Evolutionary conservation across 2,329 filamentous ascomycete genomes (phyloP).

Genomic region (Fusarium sp.): DNA sequence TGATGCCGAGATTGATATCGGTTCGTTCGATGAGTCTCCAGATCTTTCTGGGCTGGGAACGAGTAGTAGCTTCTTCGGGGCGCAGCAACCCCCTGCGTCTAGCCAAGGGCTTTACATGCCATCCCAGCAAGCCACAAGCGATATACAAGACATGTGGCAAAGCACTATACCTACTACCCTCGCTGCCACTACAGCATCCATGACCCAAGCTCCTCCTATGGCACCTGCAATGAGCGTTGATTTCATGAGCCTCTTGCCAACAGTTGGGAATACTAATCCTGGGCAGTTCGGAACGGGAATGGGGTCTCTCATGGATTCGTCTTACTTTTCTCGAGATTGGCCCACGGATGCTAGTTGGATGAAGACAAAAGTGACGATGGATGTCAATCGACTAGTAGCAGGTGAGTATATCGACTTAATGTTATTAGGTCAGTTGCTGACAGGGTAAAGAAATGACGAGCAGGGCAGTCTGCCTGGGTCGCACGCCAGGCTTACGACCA

Average conservation of each 20-base stretch:
- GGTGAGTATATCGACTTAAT: slow-evolving; percentile 46
- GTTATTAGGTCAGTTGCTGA: background rate
- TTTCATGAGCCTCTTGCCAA: slow-evolving; percentile 19
- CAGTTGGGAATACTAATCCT: background rate
- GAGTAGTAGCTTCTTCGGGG: slow-evolving; percentile 29
- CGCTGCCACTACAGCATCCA: slow-evolving; percentile 17
- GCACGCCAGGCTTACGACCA: slow-evolving; percentile 55
- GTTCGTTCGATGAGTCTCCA: slow-evolving; percentile 51
- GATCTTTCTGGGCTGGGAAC: slow-evolving; percentile 9
- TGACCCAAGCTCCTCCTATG: slow-evolving; percentile 12
- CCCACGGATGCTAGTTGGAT: slow-evolving; percentile 37
- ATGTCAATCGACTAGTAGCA: slow-evolving; percentile 51
- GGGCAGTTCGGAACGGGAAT: slow-evolving; percentile 22
- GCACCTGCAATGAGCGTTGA: slow-evolving; percentile 15
- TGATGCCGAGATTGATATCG: slow-evolving; percentile 66
- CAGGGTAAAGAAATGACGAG: slow-evolving; percentile 51
- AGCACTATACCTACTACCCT: slow-evolving; percentile 20
- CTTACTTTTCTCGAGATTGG: slow-evolving; percentile 36
- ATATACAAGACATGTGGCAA: slow-evolving; percentile 28
- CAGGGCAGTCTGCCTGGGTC: slow-evolving; percentile 55
- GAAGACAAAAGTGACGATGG: slow-evolving; percentile 52
- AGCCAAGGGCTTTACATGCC: slow-evolving; percentile 15
- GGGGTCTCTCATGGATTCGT: slow-evolving; percentile 21
- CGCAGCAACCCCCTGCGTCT: background rate
- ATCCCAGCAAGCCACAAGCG: slow-evolving; percentile 10